These are phyloP conservation scores for Yamadazyma scolyti DNA, from an alignment of 805 yeast species.

Conservation along the genomic window DNA sequence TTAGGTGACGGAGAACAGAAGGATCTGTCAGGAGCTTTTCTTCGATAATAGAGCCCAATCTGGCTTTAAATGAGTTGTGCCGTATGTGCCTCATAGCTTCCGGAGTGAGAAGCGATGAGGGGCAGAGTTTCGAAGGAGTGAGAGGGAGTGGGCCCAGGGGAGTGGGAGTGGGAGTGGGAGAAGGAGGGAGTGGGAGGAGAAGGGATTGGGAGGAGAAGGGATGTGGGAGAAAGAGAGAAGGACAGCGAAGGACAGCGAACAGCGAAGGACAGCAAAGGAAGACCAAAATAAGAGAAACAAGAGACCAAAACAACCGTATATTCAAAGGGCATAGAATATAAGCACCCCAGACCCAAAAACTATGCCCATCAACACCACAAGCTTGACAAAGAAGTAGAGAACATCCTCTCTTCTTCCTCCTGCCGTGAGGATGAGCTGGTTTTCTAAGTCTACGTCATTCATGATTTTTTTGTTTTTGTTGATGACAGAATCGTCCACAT, in stretches of 20 bases:
- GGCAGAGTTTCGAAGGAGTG: no score
- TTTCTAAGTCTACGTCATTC: slow-evolving; percentile 33
- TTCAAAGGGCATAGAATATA: slow-evolving; percentile 31
- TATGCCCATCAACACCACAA: slow-evolving; percentile 22
- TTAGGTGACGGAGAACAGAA: slow-evolving; percentile 1
- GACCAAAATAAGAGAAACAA: no score
- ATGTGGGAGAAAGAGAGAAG: no score
- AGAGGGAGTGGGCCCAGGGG: no score
- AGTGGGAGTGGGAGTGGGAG: no score
- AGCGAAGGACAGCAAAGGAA: no score
- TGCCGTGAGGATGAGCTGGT: slow-evolving; percentile 33
- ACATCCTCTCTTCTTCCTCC: slow-evolving; percentile 35
- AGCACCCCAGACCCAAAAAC: slow-evolving; percentile 32
- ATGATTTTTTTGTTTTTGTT: slow-evolving; percentile 21
- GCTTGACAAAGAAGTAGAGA: slow-evolving; percentile 26
- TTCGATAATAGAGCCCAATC: slow-evolving; percentile 33
- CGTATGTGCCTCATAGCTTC: no score
- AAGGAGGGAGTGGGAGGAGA: no score
- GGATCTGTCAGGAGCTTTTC: slow-evolving; percentile 14
- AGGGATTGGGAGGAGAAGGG: no score
- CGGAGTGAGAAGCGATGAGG: no score
- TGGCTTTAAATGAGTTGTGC: slow-evolving; percentile 19
- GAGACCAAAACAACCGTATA: no score
- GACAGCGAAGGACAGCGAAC: no score
- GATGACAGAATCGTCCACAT: slow-evolving; percentile 8